Percentiles rank a stretch among this genome's conserved stretches.
Conservation (phyloP, 2,329 filamentous ascomycete genomes). For the Penicillium italicum region DNA sequence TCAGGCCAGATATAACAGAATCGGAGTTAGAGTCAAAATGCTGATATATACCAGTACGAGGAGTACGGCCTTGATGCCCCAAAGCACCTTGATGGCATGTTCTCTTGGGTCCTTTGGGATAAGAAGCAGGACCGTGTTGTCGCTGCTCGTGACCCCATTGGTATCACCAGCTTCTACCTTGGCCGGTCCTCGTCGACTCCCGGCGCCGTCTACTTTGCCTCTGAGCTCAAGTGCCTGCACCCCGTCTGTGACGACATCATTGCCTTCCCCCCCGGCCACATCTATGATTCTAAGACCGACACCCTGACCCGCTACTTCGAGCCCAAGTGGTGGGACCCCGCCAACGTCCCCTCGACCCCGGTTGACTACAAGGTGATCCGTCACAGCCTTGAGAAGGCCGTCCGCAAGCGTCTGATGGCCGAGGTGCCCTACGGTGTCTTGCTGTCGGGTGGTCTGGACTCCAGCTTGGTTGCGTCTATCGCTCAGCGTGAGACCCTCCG, state of each 20-base stretch:
- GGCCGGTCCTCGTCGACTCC: conserved; percentile 82
- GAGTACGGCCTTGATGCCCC: conserved; percentile 89
- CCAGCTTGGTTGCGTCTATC: conserved; percentile 89
- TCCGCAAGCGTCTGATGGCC: conserved; percentile 96
- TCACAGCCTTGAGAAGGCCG: conserved; percentile 79
- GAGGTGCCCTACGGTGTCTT: conserved; percentile 97
- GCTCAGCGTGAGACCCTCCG: conserved; percentile 87
- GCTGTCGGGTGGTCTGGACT: conserved; percentile 91
- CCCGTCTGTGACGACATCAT: conserved; percentile 94
- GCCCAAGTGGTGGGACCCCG: conserved; percentile 86
- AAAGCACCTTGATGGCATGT: conserved; percentile 96
- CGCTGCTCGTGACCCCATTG: conserved; percentile 93
- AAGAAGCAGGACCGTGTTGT: conserved; percentile 89
- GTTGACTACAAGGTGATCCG: conserved; percentile 80
- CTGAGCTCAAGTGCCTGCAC: conserved; percentile 89
- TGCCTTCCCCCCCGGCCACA: conserved; percentile 88
- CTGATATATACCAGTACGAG: conserved; percentile 63
- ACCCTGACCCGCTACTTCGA: conserved; percentile 83
- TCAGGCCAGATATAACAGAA: conserved; percentile 10
- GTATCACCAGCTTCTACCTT: conserved; percentile 96
- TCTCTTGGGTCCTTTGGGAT: conserved; percentile 97
- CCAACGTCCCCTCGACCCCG: conserved; percentile 71
- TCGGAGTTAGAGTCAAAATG: neutral
- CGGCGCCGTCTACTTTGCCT: conserved; percentile 88
- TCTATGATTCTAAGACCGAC: conserved; percentile 92